These are phyloP conservation scores for Austroboletus festivus DNA, from an alignment of 768 basidiomycete species.

Conservation along the genomic window DNA sequence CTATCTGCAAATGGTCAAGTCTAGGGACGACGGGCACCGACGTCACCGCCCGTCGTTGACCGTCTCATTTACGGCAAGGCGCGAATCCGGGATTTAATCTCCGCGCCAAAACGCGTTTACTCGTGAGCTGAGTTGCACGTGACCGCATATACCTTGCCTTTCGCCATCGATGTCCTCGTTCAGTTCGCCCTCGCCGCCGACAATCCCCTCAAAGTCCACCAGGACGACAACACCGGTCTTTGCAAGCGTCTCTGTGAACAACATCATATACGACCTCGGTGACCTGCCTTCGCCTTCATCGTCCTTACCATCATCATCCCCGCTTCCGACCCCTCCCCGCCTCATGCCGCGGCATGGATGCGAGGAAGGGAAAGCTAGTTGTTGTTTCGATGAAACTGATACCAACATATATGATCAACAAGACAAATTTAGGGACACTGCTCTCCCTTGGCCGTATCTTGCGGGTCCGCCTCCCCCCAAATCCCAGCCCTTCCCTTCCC, in stretches of 20 bases:
- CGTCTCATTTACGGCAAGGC: conserved; percentile 13
- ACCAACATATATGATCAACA: neutral
- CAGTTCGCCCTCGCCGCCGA: conserved; percentile 6
- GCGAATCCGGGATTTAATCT: conserved; percentile 23
- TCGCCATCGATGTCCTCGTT: conserved; percentile 28
- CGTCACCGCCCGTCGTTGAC: too few relatives aligned
- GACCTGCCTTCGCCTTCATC: conserved; percentile 14
- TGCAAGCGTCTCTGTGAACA: neutral
- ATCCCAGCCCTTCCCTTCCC: conserved; percentile 16
- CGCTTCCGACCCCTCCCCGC: conserved; percentile 13
- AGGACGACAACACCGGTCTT: conserved; percentile 24
- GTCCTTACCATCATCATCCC: conserved; percentile 21
- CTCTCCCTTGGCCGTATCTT: conserved; percentile 4
- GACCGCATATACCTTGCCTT: conserved; percentile 28
- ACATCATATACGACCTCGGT: neutral
- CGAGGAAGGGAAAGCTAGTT: conserved; percentile 3
- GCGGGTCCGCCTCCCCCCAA: neutral
- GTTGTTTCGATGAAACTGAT: conserved; percentile 1
- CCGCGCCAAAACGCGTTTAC: conserved; percentile 36
- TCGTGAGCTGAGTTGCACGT: conserved; percentile 22
- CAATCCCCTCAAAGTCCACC: conserved; percentile 19
- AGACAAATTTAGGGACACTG: neutral
- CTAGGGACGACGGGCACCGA: too few relatives aligned
- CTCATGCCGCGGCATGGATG: conserved; percentile 5
- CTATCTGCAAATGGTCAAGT: neutral